Evolutionary conservation across 2,329 filamentous ascomycete species (phyloP).

Genomic region (Leptodontidium sp.): DNA sequence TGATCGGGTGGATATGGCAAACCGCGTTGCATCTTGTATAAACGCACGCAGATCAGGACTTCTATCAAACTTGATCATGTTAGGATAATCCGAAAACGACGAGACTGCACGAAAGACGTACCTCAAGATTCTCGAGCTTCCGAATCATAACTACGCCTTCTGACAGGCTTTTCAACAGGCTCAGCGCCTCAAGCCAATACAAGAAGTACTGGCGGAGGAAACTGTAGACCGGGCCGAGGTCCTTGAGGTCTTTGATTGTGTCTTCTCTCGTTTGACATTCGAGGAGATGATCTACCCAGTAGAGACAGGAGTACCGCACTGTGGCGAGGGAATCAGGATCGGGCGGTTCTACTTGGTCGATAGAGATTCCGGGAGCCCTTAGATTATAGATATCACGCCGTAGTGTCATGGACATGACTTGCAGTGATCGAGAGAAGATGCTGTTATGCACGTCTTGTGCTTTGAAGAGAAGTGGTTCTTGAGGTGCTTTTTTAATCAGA

Average conservation of each 20-base stretch:
- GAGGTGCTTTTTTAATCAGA: too few species aligned
- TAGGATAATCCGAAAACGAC: constrained; percentile 37
- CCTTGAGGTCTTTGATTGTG: constrained; percentile 22
- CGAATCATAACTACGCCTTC: too few species aligned
- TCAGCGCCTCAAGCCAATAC: too few species aligned
- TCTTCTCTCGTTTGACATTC: constrained; percentile 29
- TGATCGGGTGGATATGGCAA: background rate
- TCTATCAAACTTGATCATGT: constrained; percentile 10
- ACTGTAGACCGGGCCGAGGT: constrained; percentile 15
- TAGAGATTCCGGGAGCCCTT: constrained; percentile 35
- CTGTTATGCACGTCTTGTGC: too few species aligned
- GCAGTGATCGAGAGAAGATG: constrained; percentile 44
- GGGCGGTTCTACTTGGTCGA: constrained; percentile 39
- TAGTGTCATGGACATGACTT: constrained; percentile 45
- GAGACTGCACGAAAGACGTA: constrained; percentile 31
- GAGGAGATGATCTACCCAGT: constrained; percentile 49
- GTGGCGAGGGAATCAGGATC: constrained; percentile 42
- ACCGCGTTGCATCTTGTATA: constrained; percentile 34
- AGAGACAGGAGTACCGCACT: constrained; percentile 43
- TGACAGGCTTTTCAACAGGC: too few species aligned
- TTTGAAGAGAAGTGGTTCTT: too few species aligned
- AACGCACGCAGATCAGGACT: constrained; percentile 21
- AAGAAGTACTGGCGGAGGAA: constrained; percentile 25
- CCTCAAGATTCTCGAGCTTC: constrained; percentile 34
- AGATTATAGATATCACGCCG: constrained; percentile 46